phyloP scores from a whole-genome alignment of 1,284 basidiomycete species.

The Limonomyces culmigenus region DNA sequence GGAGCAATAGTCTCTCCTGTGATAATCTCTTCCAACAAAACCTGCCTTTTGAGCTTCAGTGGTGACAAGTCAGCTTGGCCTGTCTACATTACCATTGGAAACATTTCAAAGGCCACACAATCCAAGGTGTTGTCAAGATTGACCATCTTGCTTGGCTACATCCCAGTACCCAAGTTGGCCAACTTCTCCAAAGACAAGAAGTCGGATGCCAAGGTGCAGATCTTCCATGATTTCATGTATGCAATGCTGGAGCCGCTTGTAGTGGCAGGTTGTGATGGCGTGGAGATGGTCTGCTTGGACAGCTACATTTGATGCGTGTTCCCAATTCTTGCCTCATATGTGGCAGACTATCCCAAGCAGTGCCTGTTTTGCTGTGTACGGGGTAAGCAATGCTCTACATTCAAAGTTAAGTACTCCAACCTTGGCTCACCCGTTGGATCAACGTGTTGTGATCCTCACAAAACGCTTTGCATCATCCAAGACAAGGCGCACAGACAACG shows the following conservation, averaged over 20 bases:
- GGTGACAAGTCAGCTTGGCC: constrained; percentile 22
- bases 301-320: constrained; percentile 10
- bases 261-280: constrained; percentile 11
- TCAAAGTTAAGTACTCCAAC: constrained; percentile 3
- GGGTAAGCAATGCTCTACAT: constrained; percentile 8
- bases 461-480: background rate
- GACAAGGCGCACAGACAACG: constrained; percentile 5
- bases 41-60: constrained; percentile 18
- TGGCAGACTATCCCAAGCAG: constrained; percentile 12
- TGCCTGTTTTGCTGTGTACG: constrained; percentile 6
- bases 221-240: constrained; percentile 19
- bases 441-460: constrained; percentile 1
- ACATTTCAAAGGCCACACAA: constrained; percentile 22
- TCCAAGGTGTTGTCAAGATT: constrained; percentile 17
- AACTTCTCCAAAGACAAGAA: constrained; percentile 15
- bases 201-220: constrained; percentile 11
- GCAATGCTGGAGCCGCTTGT: constrained; percentile 14
- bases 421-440: constrained; percentile 2
- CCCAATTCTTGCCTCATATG: constrained; percentile 14
- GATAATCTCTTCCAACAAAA: constrained; percentile 23
- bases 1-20: constrained; percentile 22
- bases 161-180: constrained; percentile 17
- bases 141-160: constrained; percentile 21
- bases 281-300: constrained; percentile 13
- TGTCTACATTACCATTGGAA: constrained; percentile 25